phyloP scores from a whole-genome alignment of 495 filamentous ascomycete species.

The Lindgomyces ingoldianus region DNA sequence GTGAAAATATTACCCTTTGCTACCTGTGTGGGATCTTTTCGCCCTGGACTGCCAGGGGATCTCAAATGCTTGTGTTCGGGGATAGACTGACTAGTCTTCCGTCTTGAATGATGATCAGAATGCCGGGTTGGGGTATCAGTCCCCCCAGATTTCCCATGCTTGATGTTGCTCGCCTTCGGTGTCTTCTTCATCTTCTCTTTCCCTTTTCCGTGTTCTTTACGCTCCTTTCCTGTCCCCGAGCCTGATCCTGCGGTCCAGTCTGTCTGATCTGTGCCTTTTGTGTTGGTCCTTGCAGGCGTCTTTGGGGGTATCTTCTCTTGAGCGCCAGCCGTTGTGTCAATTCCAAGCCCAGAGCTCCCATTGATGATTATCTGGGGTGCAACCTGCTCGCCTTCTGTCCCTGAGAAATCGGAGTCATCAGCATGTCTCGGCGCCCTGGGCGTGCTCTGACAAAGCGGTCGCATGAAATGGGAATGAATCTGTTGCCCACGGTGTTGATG shows the following conservation, averaged over 20 bases:
- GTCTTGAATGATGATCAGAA: slow-evolving; percentile 8
- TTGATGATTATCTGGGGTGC: slow-evolving; percentile 33
- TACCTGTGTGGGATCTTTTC: slow-evolving; percentile 30
- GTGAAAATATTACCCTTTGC: slow-evolving; percentile 57
- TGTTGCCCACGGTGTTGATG: slow-evolving; percentile 64
- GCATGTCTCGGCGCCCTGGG: slow-evolving; percentile 48
- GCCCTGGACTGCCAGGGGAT: slow-evolving; percentile 35
- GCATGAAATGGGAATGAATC: slow-evolving; percentile 68
- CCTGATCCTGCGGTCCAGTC: slow-evolving; percentile 25
- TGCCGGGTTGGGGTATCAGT: slow-evolving; percentile 29
- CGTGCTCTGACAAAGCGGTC: slow-evolving; percentile 62
- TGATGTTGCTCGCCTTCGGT: slow-evolving; percentile 14
- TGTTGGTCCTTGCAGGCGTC: slow-evolving; percentile 20
- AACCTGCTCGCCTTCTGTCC: slow-evolving; percentile 41
- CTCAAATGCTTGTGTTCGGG: slow-evolving; percentile 14
- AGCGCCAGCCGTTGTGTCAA: slow-evolving; percentile 10
- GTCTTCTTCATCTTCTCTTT: slow-evolving; percentile 33
- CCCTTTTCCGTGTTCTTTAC: slow-evolving; percentile 15
- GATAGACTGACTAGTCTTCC: slow-evolving; percentile 6
- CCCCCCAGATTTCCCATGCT: slow-evolving; percentile 4
- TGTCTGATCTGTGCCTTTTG: slow-evolving; percentile 25
- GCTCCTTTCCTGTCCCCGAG: slow-evolving; percentile 13
- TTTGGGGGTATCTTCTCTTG: slow-evolving; percentile 19
- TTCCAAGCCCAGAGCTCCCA: slow-evolving; percentile 19
- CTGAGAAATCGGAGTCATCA: slow-evolving; percentile 44